Conservation (phyloP, 768 basidiomycete genomes). For the Trametes elegans region DNA sequence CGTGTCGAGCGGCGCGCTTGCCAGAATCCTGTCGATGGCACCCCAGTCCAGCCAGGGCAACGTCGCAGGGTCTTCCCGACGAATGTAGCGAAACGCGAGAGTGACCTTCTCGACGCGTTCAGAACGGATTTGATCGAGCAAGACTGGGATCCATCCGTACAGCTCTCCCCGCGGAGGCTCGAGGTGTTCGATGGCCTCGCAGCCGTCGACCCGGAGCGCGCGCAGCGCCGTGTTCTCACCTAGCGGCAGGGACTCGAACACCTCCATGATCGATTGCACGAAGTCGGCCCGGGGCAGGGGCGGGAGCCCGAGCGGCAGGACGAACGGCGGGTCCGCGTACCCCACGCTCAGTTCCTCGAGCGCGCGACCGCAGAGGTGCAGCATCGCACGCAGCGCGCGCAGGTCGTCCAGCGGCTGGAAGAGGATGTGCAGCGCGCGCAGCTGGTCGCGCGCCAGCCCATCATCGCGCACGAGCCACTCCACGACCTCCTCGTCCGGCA, state of each 20-base stretch:
- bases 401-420: slow-evolving; percentile 2
- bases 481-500: neutral
- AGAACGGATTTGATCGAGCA: neutral
- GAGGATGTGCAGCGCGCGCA: neutral
- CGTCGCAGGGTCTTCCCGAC: neutral
- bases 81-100: neutral
- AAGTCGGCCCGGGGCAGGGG: neutral
- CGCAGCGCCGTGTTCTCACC: neutral
- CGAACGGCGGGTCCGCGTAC: neutral
- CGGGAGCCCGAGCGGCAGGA: neutral
- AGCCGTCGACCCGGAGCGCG: neutral
- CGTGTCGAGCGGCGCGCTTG: neutral
- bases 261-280: neutral
- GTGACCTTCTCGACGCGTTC: neutral
- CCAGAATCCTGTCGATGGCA: neutral
- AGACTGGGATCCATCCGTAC: neutral
- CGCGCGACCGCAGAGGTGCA: neutral
- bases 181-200: neutral
- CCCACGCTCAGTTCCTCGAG: neutral
- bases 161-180: neutral
- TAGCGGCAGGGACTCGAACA: neutral
- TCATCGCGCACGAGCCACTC: neutral
- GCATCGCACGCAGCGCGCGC: neutral
- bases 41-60: neutral
- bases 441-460: neutral